Evolutionary conservation across 768 basidiomycete species (phyloP), one percentile per base, ranked within the genome.

Genomic region (Krasilnikovozyma curviuscula): DNA sequence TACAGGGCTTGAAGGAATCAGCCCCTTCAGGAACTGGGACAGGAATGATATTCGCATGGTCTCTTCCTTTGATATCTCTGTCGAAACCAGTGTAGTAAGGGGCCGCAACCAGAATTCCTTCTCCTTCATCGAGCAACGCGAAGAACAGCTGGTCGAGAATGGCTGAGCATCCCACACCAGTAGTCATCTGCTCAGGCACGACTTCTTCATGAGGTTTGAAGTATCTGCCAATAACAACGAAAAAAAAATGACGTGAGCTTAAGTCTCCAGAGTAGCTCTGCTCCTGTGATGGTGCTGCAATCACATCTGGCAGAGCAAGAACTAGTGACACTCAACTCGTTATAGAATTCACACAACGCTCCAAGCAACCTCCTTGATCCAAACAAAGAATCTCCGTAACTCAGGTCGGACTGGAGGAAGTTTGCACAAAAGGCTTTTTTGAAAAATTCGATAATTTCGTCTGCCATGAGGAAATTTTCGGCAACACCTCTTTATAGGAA

Each of bases 361-460:
- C 43, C 25, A 27, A 58, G 57, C 48, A 63, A 56, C 14, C 62
- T 49, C 23, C 59, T 49, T 41, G 56, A 57, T 8, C 60, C 62
- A 56, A 59, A 63, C n/a, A 63, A 46, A 6, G 57, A 56, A 34
- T 63, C 60, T 3, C 62, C 62, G 44, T 63, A 63, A 0, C 59
- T 58, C 9, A 63, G 47, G 27, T 60, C 56, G 7, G 55, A 46
- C 3, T 16, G 24, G 1, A 38, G 54, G 52, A 61, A 54, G 24
- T 59, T 56, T 14, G 56, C 44, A 10, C 25, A 44, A 28, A 63
- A 46, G 1, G 57, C 59, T 21, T 55, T 55, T 0, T 53, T 44
- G 44, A 60, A 60, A 35, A 60, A 55, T 50, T 61, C 30, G n/a
- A 46, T 41, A 27, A 51, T 24, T 33, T 48, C 51, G 31, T 52